Percentiles rank a stretch among this genome's conserved stretches.
phyloP scores from a whole-genome alignment of 2,329 filamentous ascomycete genomes.

The Clarireedia paspali region DNA sequence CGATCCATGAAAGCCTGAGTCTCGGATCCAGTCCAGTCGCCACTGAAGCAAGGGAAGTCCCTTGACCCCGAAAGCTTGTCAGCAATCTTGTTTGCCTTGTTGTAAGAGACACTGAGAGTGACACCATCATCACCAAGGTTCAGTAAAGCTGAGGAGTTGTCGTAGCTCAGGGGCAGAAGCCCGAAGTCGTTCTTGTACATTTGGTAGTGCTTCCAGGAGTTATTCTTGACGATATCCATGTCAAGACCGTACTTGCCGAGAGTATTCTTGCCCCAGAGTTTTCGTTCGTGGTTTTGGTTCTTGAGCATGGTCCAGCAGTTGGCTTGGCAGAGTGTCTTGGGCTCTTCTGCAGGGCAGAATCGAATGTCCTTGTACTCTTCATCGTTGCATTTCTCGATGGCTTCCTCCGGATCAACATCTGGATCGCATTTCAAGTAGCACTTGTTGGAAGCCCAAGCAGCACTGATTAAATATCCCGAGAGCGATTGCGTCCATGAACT shows the following conservation, averaged over 20 bases:
- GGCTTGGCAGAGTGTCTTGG: conserved; percentile 2
- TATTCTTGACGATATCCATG: neutral
- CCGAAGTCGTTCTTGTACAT: neutral
- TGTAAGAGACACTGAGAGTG: neutral
- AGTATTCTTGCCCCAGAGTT: neutral
- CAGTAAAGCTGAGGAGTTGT: neutral
- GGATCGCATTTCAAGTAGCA: conserved; percentile 7
- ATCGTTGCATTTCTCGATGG: neutral
- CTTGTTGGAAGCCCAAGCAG: conserved; percentile 1
- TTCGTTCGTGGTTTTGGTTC: neutral
- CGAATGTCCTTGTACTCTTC: neutral
- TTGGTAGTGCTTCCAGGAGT: neutral
- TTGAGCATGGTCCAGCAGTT: conserved; percentile 6
- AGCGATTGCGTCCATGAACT: neutral
- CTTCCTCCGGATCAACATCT: neutral
- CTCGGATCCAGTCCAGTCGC: neutral
- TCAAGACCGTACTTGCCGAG: neutral
- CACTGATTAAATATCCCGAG: neutral
- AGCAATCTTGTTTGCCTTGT: neutral
- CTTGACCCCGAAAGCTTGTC: neutral
- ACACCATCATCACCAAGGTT: neutral
- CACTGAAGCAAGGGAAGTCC: conserved; percentile 1
- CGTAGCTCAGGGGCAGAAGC: neutral
- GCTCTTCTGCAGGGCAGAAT: neutral
- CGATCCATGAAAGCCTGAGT: neutral